Conservation (phyloP, 2,329 filamentous ascomycete species). For the Alternaria gansuensis region DNA sequence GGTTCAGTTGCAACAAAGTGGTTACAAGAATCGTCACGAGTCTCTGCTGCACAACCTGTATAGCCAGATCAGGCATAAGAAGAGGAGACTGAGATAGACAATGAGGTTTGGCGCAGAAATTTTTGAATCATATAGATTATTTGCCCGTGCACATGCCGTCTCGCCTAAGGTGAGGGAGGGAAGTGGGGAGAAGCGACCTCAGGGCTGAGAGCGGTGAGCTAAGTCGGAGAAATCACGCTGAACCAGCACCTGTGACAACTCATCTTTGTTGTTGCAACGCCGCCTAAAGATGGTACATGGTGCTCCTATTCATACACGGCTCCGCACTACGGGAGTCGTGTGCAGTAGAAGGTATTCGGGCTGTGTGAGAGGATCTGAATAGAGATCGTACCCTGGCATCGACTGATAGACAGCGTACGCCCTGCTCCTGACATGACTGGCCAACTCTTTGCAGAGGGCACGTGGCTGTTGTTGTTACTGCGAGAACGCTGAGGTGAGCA, state of each 20-base stretch:
- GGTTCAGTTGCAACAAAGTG: constrained; percentile 33
- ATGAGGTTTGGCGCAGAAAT: background rate
- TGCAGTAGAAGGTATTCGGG: background rate
- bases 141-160: constrained; percentile 2
- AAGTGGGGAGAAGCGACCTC: background rate
- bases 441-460: background rate
- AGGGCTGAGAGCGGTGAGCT: background rate
- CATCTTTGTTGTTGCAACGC: background rate
- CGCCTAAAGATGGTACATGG: background rate
- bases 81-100: background rate
- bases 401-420: background rate
- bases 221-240: background rate
- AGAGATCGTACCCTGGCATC: background rate
- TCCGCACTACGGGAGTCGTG: too few relatives aligned
- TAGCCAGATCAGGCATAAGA: constrained; percentile 60
- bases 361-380: background rate
- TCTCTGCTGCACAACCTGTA: constrained; percentile 18
- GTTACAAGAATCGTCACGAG: constrained; percentile 58
- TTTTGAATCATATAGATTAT: constrained; percentile 5
- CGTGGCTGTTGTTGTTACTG: background rate
- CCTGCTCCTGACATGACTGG: background rate
- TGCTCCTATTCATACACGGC: background rate
- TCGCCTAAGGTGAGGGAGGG: constrained; percentile 1
- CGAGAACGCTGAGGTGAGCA: background rate
- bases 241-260: background rate